A percentile compares a stretch with the other conserved stretches of the same genome.
Evolutionary conservation across 257 asterid species (phyloP).

Genomic region (Galeopsis tetrahit): DNA sequence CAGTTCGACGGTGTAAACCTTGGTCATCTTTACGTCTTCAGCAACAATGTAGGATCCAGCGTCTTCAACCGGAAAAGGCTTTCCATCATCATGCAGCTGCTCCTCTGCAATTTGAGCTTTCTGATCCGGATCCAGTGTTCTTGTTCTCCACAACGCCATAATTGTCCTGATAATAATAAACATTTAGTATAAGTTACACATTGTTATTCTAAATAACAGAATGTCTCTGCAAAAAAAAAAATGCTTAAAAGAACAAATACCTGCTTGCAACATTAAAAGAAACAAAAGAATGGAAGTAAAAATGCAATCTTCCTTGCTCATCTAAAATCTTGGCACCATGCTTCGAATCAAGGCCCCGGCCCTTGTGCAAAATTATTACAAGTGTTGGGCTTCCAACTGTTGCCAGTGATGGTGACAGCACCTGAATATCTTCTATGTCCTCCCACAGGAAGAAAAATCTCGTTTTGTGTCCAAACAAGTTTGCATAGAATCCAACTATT

Average conservation of each 20-base stretch:
- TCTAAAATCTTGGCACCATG: conserved; percentile 85
- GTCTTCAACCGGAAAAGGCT: conserved; percentile 53
- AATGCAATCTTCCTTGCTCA: conserved; percentile 82
- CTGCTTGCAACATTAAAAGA: conserved; percentile 83
- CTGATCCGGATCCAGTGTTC: conserved; percentile 63
- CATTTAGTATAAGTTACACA: background rate
- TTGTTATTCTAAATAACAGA: background rate
- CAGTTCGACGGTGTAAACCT: conserved; percentile 61
- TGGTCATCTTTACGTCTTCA: conserved; percentile 66
- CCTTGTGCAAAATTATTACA: conserved; percentile 71
- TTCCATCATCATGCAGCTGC: conserved; percentile 59
- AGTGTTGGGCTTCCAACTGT: conserved; percentile 87
- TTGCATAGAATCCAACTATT: conserved; percentile 84
- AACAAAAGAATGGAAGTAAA: conserved; percentile 83
- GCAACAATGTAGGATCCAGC: conserved; percentile 48
- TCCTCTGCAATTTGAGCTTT: conserved; percentile 57
- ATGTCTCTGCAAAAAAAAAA: background rate
- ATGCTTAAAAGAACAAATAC: conserved; percentile 37
- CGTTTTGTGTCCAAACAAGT: conserved; percentile 88
- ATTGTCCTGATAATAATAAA: conserved; percentile 62
- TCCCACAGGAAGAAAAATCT: conserved; percentile 91
- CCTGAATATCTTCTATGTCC: conserved; percentile 86
- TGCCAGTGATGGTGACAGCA: conserved; percentile 76
- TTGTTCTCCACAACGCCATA: conserved; percentile 85
- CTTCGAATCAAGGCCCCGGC: conserved; percentile 74